Base-by-base conservation (phyloP, 345 rosid species). In the Limnanthes douglasii region DNA sequence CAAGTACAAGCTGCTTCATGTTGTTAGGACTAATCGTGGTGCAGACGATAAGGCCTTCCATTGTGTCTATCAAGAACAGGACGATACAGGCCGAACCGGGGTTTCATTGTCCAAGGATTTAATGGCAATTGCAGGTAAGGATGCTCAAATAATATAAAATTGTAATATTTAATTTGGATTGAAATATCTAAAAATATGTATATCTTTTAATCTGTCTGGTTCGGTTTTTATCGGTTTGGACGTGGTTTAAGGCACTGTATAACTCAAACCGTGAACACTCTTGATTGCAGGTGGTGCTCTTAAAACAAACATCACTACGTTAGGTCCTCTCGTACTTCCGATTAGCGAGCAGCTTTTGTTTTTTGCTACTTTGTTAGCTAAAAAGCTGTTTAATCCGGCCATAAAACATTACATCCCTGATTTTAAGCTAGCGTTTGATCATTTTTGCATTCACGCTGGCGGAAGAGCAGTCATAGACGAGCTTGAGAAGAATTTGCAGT, bases 91-190 rank as follows among this genome's bases (percentile, higher is more conserved):
- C 3, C 66, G 66, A 53, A 60, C 61, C 0, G 78, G 78, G 3
- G 78, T 71, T 41, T 63, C 78, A 0, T 18, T 71, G 26, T 71
- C 78, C 0, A 71, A 71, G 57, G 74, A 71, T 26, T 37, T 71
- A 34, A 71, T 71, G 78, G 78, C 78, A 7, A 71, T 71, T 54
- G 78, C 78, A 6, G 78, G n/a, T n/a, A n/a, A n/a, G n/a, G n/a
- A n/a, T n/a, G n/a, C n/a, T n/a, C n/a, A n/a, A n/a, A n/a, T n/a
- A n/a, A n/a, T n/a, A n/a, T n/a, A n/a, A n/a, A n/a, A n/a, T n/a
- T n/a, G n/a, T n/a, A n/a, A n/a, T n/a, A n/a, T n/a, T n/a, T n/a
- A n/a, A n/a, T n/a, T n/a, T n/a, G n/a, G n/a, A n/a, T n/a, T n/a
- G n/a, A n/a, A n/a, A n/a, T n/a, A n/a, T n/a, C n/a, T n/a, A n/a